A percentile compares a stretch with the other conserved stretches of the same genome.
phyloP scores from a whole-genome alignment of 2,329 filamentous ascomycete species.

The Nemania sp. region DNA sequence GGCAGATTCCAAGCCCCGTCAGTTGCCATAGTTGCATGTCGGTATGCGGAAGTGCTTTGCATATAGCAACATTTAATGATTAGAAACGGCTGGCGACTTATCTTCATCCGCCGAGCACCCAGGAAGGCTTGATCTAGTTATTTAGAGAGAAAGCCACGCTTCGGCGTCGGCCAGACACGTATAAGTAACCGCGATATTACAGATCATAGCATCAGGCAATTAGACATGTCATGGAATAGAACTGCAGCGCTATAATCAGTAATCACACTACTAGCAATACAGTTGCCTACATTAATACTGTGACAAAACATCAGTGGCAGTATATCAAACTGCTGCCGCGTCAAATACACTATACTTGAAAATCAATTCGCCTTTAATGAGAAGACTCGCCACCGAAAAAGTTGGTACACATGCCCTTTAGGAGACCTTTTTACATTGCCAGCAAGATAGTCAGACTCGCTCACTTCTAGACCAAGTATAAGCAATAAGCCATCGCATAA shows the following conservation, averaged over 20 bases:
- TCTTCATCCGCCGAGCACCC: slow-evolving; percentile 46
- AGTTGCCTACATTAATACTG: no score
- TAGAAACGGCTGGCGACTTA: slow-evolving; percentile 36
- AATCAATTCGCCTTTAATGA: slow-evolving; percentile 14
- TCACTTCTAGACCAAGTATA: no score
- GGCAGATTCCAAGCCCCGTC: slow-evolving; percentile 33
- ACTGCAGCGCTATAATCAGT: no score
- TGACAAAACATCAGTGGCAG: slow-evolving; percentile 10
- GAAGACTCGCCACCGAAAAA: slow-evolving; percentile 1
- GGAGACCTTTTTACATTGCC: background rate
- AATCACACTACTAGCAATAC: no score
- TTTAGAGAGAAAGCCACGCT: slow-evolving; percentile 44
- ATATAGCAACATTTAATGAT: slow-evolving; percentile 28
- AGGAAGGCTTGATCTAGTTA: slow-evolving; percentile 46
- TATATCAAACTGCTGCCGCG: slow-evolving; percentile 20
- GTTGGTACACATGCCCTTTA: background rate
- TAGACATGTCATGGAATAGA: no score
- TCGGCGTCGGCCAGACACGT: slow-evolving; percentile 47
- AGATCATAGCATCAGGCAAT: slow-evolving; percentile 37
- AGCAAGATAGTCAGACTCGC: no score
- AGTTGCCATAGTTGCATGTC: slow-evolving; percentile 37
- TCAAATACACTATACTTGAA: slow-evolving; percentile 25
- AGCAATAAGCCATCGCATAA: no score
- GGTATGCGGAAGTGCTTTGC: slow-evolving; percentile 29
- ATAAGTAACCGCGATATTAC: slow-evolving; percentile 50